These are phyloP conservation scores for Ophiorrhiza pumila DNA, from an alignment of 257 asterid genomes.

Conservation along the genomic window DNA sequence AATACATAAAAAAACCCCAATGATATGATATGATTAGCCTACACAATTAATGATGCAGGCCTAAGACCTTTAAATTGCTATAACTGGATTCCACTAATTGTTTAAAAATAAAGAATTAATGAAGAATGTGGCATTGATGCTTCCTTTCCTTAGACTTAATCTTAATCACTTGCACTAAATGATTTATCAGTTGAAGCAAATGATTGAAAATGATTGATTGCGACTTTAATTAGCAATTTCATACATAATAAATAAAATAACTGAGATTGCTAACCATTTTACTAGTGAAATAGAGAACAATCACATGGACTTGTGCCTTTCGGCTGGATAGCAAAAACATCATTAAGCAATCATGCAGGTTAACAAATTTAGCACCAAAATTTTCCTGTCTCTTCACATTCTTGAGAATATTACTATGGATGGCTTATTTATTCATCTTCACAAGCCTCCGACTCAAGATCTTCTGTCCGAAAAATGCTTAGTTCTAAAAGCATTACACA, in stretches of 20 bases:
- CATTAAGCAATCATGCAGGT: background rate
- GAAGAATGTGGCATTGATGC: slow-evolving; percentile 15
- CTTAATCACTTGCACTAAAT: slow-evolving; percentile 18
- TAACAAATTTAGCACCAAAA: background rate
- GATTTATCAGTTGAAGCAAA: slow-evolving; percentile 24
- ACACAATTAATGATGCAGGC: slow-evolving; percentile 9
- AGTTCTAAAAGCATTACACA: background rate
- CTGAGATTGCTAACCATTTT: slow-evolving; percentile 9
- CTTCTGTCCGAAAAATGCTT: background rate
- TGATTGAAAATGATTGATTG: slow-evolving; percentile 39
- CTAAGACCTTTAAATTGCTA: background rate
- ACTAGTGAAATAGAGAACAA: slow-evolving; percentile 1
- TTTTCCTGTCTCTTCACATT: slow-evolving; percentile 7
- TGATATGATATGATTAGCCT: background rate
- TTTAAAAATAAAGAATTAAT: no score
- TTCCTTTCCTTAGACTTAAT: background rate
- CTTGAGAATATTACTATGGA: slow-evolving; percentile 1
- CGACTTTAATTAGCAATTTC: slow-evolving; percentile 10
- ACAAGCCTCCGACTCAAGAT: background rate
- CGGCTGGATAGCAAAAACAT: background rate
- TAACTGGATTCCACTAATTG: background rate
- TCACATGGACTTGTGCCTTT: slow-evolving; percentile 6
- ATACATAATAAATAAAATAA: background rate
- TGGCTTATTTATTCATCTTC: background rate
- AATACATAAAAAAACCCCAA: background rate